phyloP scores from a whole-genome alignment of 768 basidiomycete genomes.

The Lepiota subincarnata region DNA sequence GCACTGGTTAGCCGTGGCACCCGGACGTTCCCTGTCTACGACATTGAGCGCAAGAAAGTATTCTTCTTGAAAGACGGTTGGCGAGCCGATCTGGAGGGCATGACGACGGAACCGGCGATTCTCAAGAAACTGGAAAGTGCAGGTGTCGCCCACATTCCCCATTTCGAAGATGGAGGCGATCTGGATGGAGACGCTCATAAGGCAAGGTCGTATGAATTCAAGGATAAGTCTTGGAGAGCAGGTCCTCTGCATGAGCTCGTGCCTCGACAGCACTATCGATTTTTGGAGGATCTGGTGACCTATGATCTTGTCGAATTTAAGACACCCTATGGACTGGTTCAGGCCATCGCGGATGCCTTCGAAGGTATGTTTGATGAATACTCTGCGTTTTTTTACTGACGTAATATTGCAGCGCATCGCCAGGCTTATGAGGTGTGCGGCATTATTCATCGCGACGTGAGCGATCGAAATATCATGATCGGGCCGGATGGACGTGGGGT shows the following conservation, averaged over 20 bases:
- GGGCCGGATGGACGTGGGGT: conserved; percentile 12
- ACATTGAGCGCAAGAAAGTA: conserved; percentile 10
- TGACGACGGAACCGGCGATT: conserved; percentile 19
- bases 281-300: conserved; percentile 18
- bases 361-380: conserved; percentile 13
- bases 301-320: conserved; percentile 10
- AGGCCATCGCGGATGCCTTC: conserved; percentile 19
- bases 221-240: conserved; percentile 8
- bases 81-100: conserved; percentile 12
- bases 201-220: conserved; percentile 15
- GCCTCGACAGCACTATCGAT: conserved; percentile 19
- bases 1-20: conserved; percentile 20
- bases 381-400: neutral
- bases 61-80: conserved; percentile 30
- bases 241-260: conserved; percentile 3
- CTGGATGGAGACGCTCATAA: conserved; percentile 12
- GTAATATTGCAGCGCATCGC: conserved; percentile 18
- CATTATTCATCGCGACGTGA: conserved; percentile 25
- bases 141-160: conserved; percentile 21
- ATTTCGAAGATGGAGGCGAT: conserved; percentile 25
- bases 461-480: conserved; percentile 22
- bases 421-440: conserved; percentile 14
- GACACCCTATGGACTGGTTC: conserved; percentile 17
- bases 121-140: conserved; percentile 16
- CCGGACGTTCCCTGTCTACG: conserved; percentile 19